Evolutionary conservation across 345 rosid species (phyloP).

Genomic region (Trapa bicornis): DNA sequence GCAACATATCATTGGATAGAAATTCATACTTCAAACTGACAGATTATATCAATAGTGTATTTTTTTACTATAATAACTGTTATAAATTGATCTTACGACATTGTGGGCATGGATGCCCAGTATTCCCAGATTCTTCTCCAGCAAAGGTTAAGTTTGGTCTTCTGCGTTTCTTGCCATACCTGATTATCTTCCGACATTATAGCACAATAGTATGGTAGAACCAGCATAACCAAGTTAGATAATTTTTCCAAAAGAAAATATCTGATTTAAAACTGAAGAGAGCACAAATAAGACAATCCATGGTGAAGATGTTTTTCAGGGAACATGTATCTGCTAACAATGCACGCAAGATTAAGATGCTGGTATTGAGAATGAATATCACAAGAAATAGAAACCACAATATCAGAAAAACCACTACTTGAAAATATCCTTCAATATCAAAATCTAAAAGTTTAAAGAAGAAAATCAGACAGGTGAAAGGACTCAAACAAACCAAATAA

Average conservation of each 20-base stretch:
- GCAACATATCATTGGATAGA: neutral
- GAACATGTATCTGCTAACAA: neutral
- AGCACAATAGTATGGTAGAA: slow-evolving; percentile 1
- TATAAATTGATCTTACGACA: slow-evolving; percentile 43
- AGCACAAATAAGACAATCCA: neutral
- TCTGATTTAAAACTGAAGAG: neutral
- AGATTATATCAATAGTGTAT: neutral
- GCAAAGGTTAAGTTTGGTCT: slow-evolving; percentile 17
- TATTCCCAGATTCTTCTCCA: slow-evolving; percentile 31
- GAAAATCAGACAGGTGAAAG: neutral
- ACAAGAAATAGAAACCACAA: neutral
- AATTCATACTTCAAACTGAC: neutral
- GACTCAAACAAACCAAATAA: neutral
- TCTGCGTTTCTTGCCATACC: slow-evolving; percentile 43
- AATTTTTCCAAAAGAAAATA: neutral
- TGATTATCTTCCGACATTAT: slow-evolving; percentile 36
- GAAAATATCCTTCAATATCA: neutral
- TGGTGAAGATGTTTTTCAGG: neutral
- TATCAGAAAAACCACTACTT: neutral
- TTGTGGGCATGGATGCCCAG: slow-evolving; percentile 49
- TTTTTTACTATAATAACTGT: neutral
- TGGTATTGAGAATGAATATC: neutral
- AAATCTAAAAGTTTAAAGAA: neutral
- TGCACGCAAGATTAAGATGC: neutral
- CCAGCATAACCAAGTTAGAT: neutral